Evolutionary conservation across 1,284 basidiomycete species (phyloP), one percentile per base, ranked within the genome.

Genomic region (Trichosporon inkin): DNA sequence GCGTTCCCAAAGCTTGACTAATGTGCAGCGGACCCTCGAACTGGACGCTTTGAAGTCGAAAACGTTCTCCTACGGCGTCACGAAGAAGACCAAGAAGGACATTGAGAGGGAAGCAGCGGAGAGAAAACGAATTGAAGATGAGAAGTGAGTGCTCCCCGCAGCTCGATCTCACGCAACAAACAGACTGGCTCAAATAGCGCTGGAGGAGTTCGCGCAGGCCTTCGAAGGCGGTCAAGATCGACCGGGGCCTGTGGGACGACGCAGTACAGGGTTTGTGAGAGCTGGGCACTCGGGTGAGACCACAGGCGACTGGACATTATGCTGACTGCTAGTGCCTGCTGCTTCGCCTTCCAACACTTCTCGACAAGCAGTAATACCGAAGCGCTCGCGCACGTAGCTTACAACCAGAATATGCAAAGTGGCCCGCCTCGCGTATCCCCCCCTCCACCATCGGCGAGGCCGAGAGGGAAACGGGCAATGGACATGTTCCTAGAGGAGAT

Each of bases 401-500:
- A 49, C 44, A 3, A 32, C 8, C 44, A 49, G 44, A 17, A 32
- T 14, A 6, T 16, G 3, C 17, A 22, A 13, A 41, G 40, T 10
- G 19, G 40, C 7, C 22, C 22, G 11, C 6, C 11, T 28, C 44
- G 44, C 16, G 7, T 10, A 11, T 63, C 62, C 3, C 53, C 62
- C 3, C 56, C 84, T 1, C 86, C 88, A 24, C 84, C 86, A 3
- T 72, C 82, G 2, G 82, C 85, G 0, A 88, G 84, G 70, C 86
- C 88, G 0, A 92, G 89, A 73, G 93, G 93, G 7, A 93, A 91
- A 74, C 85, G 92, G 51, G 90, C 89, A 0, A 96, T 96, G 90
- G 92, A 95, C 75, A 80, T 86, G 2, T 97, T 96, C 73, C 80
- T 96, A 51, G 90, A 94, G 69, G 92, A 95, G 77, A 90, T 96